Evolutionary conservation across 805 yeast species (phyloP).

Genomic region (Kluyveromyces siamensis): DNA sequence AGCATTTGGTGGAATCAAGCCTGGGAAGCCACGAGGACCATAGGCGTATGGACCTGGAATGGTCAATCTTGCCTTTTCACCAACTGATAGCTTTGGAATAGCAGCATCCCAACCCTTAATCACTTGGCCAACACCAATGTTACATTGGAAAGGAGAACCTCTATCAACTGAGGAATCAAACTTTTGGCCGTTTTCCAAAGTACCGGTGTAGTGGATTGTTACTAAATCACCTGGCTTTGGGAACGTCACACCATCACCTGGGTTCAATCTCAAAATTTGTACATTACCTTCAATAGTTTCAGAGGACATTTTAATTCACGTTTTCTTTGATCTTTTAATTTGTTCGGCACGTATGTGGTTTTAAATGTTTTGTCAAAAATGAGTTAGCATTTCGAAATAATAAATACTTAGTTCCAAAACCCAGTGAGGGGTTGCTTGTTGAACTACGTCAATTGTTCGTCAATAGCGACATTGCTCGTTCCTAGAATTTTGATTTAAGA

Average conservation of each 20-base stretch:
- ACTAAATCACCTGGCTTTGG: conserved; percentile 84
- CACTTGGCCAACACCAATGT: conserved; percentile 93
- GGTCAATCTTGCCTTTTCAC: conserved; percentile 86
- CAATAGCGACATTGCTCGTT: too few species aligned
- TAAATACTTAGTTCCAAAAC: too few species aligned
- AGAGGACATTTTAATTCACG: conserved; percentile 16
- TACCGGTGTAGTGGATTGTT: conserved; percentile 93
- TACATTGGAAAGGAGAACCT: conserved; percentile 89
- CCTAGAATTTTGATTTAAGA: too few species aligned
- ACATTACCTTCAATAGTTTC: conserved; percentile 33
- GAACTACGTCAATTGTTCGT: too few species aligned
- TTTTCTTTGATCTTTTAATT: neutral
- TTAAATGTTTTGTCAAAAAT: neutral
- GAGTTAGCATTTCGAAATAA: too few species aligned
- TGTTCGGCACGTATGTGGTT: neutral
- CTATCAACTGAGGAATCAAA: conserved; percentile 94
- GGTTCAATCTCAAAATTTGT: conserved; percentile 28
- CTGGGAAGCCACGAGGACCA: conserved; percentile 93
- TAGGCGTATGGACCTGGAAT: conserved; percentile 92
- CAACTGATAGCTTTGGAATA: conserved; percentile 84
- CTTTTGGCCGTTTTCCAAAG: conserved; percentile 89
- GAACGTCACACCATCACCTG: conserved; percentile 79
- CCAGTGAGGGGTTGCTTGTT: too few species aligned
- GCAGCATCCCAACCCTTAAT: conserved; percentile 96
- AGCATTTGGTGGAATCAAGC: conserved; percentile 93